Percentiles rank a stretch among this genome's conserved stretches.
phyloP scores from a whole-genome alignment of 2,329 filamentous ascomycete genomes.

The Erysiphe pulchra region DNA sequence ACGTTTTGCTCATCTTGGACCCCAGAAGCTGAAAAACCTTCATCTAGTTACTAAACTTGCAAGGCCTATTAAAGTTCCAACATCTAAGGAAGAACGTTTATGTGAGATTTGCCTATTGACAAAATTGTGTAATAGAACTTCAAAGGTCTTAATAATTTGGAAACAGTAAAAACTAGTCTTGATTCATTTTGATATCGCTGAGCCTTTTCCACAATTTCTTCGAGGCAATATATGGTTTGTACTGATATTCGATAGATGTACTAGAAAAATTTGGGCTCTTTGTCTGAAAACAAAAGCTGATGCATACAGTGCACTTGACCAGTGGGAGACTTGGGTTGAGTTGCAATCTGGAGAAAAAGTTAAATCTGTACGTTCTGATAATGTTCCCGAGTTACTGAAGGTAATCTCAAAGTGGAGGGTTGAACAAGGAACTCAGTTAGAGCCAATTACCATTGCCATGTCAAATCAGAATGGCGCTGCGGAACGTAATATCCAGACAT shows the following conservation, averaged over 20 bases:
- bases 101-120: too few species aligned
- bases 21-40: too few species aligned
- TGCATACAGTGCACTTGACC: neutral
- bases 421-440: neutral
- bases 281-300: neutral
- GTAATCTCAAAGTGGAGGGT: neutral
- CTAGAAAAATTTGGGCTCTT: neutral
- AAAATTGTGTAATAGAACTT: too few species aligned
- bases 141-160: too few species aligned
- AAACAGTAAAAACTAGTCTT: too few species aligned
- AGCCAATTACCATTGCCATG: neutral
- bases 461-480: neutral
- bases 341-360: neutral
- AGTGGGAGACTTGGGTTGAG: neutral
- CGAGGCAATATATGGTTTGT: too few species aligned
- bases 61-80: too few species aligned
- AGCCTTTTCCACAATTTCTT: too few species aligned
- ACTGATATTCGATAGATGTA: neutral
- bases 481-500: neutral
- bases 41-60: too few species aligned
- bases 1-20: too few species aligned
- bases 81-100: too few species aligned
- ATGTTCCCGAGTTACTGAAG: neutral
- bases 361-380: neutral
- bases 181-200: too few species aligned